Evolutionary conservation across 176 grass and related monocot species (phyloP), one percentile per base, ranked within the genome.

Genomic region (Bolboschoenus planiculmis): DNA sequence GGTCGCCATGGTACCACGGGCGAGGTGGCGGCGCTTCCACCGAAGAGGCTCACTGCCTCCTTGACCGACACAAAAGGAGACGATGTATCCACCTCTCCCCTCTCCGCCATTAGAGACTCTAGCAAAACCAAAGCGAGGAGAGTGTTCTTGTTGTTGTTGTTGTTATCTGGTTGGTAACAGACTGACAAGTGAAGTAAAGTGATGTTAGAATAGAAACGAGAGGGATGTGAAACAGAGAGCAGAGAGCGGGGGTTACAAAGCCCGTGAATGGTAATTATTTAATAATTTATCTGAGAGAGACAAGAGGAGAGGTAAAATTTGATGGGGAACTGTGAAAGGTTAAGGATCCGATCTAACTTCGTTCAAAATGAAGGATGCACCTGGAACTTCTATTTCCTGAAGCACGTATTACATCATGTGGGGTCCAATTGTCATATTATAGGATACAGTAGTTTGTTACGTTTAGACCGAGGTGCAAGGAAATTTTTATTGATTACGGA

Each of bases 81-180:
- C 13, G 95, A 91, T 27, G 89, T 90, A 87, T 98, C 95, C 56
- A 98, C 95, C 95, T 92, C 92, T 56, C 90, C 90, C 48, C 80
- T 85, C 16, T 85, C 87, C 37, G 56, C 81, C 88, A 84, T 91
- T 80, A 33, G 55, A 54, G 71, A 84, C 31, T 61, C 23, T 47
- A 24, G 36, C 39, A 51, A 68, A 60, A 39, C 43, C 80, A 72
- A 63, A 62, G 14, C 29, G 7, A 61, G 44, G 15, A 20, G 7
- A 40, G 39, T 40, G 14, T 13, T 48, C 46, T 10, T 63, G 59
- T 51, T 76, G 57, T 16, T 46, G 24, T 13, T 47, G 1, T 67
- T 53, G 55, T 55, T 0, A 58, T 81, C 20, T 68, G 36, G 47
- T 78, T 70, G 39, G 79, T 73, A 74, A 85, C 59, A 42, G 64